These are phyloP conservation scores for Favolaschia claudopus DNA, from an alignment of 768 basidiomycete species.

Conservation along the genomic window DNA sequence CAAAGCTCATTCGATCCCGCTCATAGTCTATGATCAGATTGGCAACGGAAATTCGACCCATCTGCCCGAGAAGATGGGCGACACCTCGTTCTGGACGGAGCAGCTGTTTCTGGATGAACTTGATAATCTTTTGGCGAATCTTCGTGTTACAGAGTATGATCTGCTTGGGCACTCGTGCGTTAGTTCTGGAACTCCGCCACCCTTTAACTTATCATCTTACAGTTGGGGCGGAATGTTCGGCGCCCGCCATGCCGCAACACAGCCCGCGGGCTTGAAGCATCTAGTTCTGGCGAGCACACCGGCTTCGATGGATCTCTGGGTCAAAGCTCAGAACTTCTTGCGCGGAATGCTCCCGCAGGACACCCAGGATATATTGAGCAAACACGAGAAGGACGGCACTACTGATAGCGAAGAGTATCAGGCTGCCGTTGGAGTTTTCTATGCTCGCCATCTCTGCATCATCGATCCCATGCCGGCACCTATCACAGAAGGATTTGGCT, in stretches of 20 bases:
- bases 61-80: constrained; percentile 48
- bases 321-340: constrained; percentile 27
- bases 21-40: constrained; percentile 61
- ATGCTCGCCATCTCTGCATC: constrained; percentile 34
- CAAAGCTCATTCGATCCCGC: constrained; percentile 39
- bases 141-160: constrained; percentile 51
- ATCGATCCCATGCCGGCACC: constrained; percentile 37
- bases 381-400: constrained; percentile 40
- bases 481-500: constrained; percentile 17
- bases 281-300: constrained; percentile 54
- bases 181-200: not conserved
- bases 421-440: constrained; percentile 34
- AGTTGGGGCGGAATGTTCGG: constrained; percentile 55
- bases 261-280: constrained; percentile 50
- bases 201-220: not conserved
- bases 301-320: constrained; percentile 52
- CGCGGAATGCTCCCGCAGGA: constrained; percentile 38
- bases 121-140: constrained; percentile 48
- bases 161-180: constrained; percentile 56
- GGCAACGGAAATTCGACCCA: constrained; percentile 58
- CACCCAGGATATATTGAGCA: constrained; percentile 36
- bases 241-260: constrained; percentile 26
- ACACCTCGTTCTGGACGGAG: constrained; percentile 51
- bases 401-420: constrained; percentile 39
- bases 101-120: constrained; percentile 58